phyloP scores from a whole-genome alignment of 768 basidiomycete genomes.

The Lactifluus echinatus region DNA sequence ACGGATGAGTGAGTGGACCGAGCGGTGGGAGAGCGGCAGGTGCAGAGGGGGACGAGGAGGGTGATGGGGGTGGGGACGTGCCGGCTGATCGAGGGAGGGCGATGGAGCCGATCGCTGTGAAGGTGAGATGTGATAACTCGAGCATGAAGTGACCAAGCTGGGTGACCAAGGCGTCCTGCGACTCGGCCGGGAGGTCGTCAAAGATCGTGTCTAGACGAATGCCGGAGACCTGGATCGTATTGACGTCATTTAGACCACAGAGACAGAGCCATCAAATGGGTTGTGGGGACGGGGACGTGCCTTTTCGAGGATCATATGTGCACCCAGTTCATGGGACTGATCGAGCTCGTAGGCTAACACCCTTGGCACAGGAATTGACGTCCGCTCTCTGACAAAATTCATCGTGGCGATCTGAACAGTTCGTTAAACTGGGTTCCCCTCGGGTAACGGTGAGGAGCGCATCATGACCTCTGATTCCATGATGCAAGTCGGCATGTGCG shows the following conservation, averaged over 20 bases:
- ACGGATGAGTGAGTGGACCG: constrained; percentile 20
- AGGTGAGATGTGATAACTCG: constrained; percentile 24
- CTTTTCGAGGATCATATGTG: constrained; percentile 25
- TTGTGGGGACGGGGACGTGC: constrained; percentile 6
- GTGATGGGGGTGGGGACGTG: neutral
- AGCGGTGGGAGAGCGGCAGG: constrained; percentile 7
- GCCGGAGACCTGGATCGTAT: constrained; percentile 22
- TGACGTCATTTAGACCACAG: neutral
- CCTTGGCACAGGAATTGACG: constrained; percentile 26
- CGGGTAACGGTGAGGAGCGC: neutral
- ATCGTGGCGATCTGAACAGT: constrained; percentile 25
- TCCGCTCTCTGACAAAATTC: constrained; percentile 23
- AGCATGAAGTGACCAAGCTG: constrained; percentile 27
- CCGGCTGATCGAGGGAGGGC: neutral
- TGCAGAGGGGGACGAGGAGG: neutral
- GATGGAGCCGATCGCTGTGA: constrained; percentile 27
- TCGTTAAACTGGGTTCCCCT: neutral
- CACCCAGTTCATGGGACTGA: constrained; percentile 19
- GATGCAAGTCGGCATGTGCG: constrained; percentile 14
- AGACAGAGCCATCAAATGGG: no score
- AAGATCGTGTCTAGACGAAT: constrained; percentile 25
- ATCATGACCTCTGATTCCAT: constrained; percentile 21
- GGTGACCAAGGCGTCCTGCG: constrained; percentile 25
- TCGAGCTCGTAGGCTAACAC: constrained; percentile 20
- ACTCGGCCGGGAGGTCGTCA: constrained; percentile 19